A percentile compares a stretch with the other conserved stretches of the same genome.
Conservation (phyloP, 1,284 basidiomycete species). For the Rhodotorula glutinis region DNA sequence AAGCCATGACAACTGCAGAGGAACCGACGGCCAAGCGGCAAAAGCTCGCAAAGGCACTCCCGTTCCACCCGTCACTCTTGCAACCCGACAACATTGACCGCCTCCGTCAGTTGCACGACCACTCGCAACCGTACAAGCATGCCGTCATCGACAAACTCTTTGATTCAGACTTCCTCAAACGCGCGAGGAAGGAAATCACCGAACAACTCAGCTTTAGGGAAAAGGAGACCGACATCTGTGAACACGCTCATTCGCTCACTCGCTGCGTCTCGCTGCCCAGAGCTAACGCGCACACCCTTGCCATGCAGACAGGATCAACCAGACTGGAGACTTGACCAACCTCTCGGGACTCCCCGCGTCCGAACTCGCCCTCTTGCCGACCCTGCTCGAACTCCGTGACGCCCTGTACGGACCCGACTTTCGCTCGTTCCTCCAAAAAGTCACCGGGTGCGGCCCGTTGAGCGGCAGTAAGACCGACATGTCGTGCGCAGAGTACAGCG, state of each 20-base stretch:
- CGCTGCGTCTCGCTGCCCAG: background rate
- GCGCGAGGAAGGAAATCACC: constrained; percentile 55
- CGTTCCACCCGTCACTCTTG: constrained; percentile 58
- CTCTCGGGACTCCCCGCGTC: constrained; percentile 73
- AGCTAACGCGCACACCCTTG: too few species aligned
- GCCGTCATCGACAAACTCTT: constrained; percentile 78
- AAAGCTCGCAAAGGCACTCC: constrained; percentile 9
- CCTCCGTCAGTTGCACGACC: constrained; percentile 59
- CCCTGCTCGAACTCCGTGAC: constrained; percentile 76
- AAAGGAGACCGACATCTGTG: constrained; percentile 99
- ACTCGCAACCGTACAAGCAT: constrained; percentile 62
- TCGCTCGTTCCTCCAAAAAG: constrained; percentile 74
- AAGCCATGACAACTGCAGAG: background rate
- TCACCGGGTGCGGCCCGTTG: constrained; percentile 90
- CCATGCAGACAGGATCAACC: constrained; percentile 63
- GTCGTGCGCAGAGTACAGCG: constrained; percentile 88
- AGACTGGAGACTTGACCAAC: constrained; percentile 95
- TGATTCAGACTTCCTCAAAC: constrained; percentile 35
- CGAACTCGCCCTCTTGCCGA: constrained; percentile 74
- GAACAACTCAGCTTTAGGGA: constrained; percentile 85
- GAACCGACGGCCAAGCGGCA: constrained; percentile 26
- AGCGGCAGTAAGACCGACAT: constrained; percentile 91
- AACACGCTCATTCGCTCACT: constrained; percentile 53
- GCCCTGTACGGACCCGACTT: constrained; percentile 87
- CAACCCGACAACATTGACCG: constrained; percentile 58